Evolutionary conservation across 139 green algal species (phyloP), one percentile per base, ranked within the genome.

Genomic region (Chlamydomonas sp.): DNA sequence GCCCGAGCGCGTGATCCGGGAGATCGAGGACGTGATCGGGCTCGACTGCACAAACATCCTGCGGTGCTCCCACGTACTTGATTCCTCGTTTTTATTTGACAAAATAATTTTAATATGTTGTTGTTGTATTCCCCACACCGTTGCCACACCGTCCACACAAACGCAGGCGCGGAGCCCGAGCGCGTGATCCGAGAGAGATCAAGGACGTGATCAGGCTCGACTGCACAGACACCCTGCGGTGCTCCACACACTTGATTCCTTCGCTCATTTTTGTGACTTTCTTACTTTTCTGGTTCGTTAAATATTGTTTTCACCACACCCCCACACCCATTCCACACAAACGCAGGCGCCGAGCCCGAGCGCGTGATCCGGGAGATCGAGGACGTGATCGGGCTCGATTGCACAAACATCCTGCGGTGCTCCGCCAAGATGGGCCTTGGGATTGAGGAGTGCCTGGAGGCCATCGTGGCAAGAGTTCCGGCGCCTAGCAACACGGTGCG

Each of bases 21-120:
- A 99, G 79, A 96, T 99, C 26, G 92, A 97, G 83, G 93, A 98
- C 60, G 87, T 96, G 28, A 88, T 98, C 33, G 94, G 94, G 8
- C 77, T 99, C 43, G 94, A 98, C 83, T 91, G 84, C 81, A 81
- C 65, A 58, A 83, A 90, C 72, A 84, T 87, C 58, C 67, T 87
- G n/a, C n/a, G n/a, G n/a, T n/a, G n/a, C n/a, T n/a, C n/a, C n/a
- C n/a, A n/a, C n/a, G n/a, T n/a, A n/a, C n/a, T n/a, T n/a, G n/a
- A n/a, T n/a, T n/a, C n/a, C n/a, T n/a, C n/a, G n/a, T n/a, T n/a
- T n/a, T n/a, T n/a, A n/a, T n/a, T n/a, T n/a, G n/a, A n/a, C n/a
- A n/a, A n/a, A n/a, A n/a, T n/a, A n/a, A n/a, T n/a, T n/a, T n/a
- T n/a, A n/a, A n/a, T n/a, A n/a, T n/a, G n/a, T n/a, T n/a, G n/a